Evolutionary conservation across 2,329 filamentous ascomycete genomes (phyloP).

Genomic region (Microdochium nivale): DNA sequence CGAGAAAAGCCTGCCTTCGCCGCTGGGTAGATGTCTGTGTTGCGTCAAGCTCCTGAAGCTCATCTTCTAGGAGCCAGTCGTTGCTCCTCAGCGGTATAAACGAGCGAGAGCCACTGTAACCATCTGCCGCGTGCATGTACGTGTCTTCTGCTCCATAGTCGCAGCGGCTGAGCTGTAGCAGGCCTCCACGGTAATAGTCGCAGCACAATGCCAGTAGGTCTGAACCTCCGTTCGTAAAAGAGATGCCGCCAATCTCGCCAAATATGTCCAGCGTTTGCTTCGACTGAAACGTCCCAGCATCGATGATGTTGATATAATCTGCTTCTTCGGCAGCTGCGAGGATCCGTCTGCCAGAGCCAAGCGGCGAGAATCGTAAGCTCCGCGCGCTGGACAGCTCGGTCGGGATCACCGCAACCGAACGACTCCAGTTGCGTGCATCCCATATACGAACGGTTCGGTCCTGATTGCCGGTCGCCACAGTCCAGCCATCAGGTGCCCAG

Average conservation of each 20-base stretch:
- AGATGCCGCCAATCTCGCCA: constrained; percentile 63
- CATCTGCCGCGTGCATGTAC: neutral
- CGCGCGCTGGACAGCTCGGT: constrained; percentile 62
- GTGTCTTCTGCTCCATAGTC: constrained; percentile 25
- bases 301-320: constrained; percentile 63
- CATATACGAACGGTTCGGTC: constrained; percentile 66
- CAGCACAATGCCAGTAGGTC: constrained; percentile 61
- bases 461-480: constrained; percentile 69
- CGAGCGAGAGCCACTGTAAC: neutral
- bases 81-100: neutral
- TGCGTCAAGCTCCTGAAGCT: neutral
- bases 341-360: constrained; percentile 57
- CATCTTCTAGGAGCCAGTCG: neutral
- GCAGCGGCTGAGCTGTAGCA: constrained; percentile 52
- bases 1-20: neutral
- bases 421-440: constrained; percentile 64
- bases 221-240: constrained; percentile 57
- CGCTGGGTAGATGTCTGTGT: neutral
- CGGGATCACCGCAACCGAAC: constrained; percentile 44
- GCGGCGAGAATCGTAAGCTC: constrained; percentile 62
- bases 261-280: constrained; percentile 68
- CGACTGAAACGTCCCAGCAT: constrained; percentile 53
- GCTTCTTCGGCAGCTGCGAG: constrained; percentile 69
- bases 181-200: constrained; percentile 56
- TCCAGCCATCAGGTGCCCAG: constrained; percentile 71